These are phyloP conservation scores for Basidiobolus meristosporus DNA, from an alignment of 371 early-diverging fungal genomes.

Conservation along the genomic window DNA sequence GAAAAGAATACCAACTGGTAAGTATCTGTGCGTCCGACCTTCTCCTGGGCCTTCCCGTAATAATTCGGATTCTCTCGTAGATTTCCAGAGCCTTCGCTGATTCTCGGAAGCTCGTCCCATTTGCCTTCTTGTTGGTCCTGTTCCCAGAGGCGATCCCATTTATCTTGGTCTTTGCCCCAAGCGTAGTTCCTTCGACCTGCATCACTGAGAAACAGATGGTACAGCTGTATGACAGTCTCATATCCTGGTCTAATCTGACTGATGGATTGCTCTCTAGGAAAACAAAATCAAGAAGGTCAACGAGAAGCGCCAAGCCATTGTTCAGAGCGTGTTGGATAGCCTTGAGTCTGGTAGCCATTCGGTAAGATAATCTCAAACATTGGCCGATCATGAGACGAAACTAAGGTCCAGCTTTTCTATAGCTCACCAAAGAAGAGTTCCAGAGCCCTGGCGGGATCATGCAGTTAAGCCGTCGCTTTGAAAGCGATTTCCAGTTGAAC, in stretches of 20 bases:
- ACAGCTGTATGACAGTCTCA: no score
- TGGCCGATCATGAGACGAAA: no score
- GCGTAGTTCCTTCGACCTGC: conserved; percentile 40
- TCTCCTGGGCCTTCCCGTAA: background rate
- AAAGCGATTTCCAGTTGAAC: no score
- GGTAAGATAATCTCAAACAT: no score
- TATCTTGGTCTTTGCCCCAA: conserved; percentile 30
- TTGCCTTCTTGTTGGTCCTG: conserved; percentile 25
- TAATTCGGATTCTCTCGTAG: conserved; percentile 7
- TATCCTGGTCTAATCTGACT: no score
- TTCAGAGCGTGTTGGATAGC: no score
- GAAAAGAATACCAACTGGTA: conserved; percentile 28
- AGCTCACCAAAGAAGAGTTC: no score
- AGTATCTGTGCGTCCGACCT: conserved; percentile 1
- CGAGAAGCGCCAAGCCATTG: conserved; percentile 23
- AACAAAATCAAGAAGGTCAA: conserved; percentile 34
- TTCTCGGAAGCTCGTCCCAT: conserved; percentile 31
- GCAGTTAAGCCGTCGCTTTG: no score
- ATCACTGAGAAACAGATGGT: conserved; percentile 33
- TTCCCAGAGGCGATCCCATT: conserved; percentile 45
- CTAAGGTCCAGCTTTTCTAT: no score
- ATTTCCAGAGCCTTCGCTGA: conserved; percentile 23
- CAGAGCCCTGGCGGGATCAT: no score
- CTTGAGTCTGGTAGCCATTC: no score
- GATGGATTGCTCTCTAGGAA: no score